Evolutionary conservation across 78 protist species (phyloP), one percentile per base, ranked within the genome.

Genomic region (Speleostelium caveatum): DNA sequence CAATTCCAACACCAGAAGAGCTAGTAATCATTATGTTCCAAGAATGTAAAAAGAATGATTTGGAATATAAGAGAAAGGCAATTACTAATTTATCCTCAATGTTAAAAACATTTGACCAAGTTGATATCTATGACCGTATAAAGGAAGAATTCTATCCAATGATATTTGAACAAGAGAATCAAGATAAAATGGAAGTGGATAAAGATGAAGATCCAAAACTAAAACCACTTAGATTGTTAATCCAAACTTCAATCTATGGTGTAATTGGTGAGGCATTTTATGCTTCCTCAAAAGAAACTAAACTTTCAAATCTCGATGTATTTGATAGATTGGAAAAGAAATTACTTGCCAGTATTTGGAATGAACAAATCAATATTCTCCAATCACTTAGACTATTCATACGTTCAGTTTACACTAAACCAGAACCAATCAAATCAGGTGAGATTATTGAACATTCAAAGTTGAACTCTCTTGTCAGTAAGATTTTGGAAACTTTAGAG

Each of bases 61-160:
- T 71, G 42, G 86, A 75, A 17, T 88, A 88, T 56, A 88, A 88
- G 76, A 88, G 94, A 72, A 76, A 88, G 45, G 94, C 94, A 49
- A 28, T 88, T 32, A 51, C 73, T 2, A 71, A 67, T 72, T 30
- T 88, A 39, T 17, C 85, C 33, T 61, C 24, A 2, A 63, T 73
- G 32, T 42, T 88, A 22, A 32, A 59, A n/a, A 33, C 94, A 33
- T 75, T 88, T 33, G 26, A 75, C 17, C 42, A 56, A 26, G 30
- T 60, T 14, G 94, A 88, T 72, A 51, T 73, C 14, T 88, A 66
- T 53, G 60, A 88, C 3, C 49, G 75, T 22, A 74, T 75, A 1
- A 88, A 32, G 4, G 86, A 73, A 35, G 68, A 39, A 3, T 30
- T 86, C 32, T 65, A 73, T 62, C 92, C 83, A 65, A 21, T 59